Conservation (phyloP, 805 yeast species). For the Teunomyces barrocoloradensis region DNA sequence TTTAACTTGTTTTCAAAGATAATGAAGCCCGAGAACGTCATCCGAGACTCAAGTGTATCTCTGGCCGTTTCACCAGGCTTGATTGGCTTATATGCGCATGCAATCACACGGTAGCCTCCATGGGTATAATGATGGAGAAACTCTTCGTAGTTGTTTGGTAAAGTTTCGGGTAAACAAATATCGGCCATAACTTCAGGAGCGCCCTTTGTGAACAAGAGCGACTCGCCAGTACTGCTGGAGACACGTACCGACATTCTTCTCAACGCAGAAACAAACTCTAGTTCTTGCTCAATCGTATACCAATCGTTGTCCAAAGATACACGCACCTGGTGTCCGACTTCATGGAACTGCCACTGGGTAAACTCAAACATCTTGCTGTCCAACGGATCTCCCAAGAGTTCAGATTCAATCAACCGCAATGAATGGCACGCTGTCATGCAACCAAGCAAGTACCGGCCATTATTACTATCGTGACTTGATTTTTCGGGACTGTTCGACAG, state of each 20-base stretch:
- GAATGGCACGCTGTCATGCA: constrained; percentile 85
- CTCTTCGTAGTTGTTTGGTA: constrained; percentile 75
- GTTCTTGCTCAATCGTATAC: constrained; percentile 46
- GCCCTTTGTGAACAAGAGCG: constrained; percentile 69
- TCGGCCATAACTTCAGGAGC: constrained; percentile 93
- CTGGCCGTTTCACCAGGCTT: constrained; percentile 34
- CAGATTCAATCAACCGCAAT: constrained; percentile 71
- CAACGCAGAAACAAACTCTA: constrained; percentile 80
- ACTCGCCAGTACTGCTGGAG: constrained; percentile 11
- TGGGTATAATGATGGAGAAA: constrained; percentile 83
- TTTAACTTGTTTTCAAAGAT: constrained; percentile 91
- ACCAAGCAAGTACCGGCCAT: constrained; percentile 31
- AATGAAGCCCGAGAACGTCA: constrained; percentile 83
- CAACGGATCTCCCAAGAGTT: constrained; percentile 87
- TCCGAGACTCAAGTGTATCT: constrained; percentile 62
- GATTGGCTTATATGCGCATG: constrained; percentile 72
- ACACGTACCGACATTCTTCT: constrained; percentile 86
- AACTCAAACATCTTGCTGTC: constrained; percentile 93
- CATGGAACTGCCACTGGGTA: constrained; percentile 73
- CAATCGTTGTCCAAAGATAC: constrained; percentile 5
- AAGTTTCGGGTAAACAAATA: constrained; percentile 65
- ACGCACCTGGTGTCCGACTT: constrained; percentile 38
- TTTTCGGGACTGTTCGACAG: constrained; percentile 1
- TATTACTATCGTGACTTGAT: constrained; percentile 25
- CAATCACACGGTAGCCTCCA: constrained; percentile 92